phyloP scores from a whole-genome alignment of 768 basidiomycete species.

The Collybia mongolica region DNA sequence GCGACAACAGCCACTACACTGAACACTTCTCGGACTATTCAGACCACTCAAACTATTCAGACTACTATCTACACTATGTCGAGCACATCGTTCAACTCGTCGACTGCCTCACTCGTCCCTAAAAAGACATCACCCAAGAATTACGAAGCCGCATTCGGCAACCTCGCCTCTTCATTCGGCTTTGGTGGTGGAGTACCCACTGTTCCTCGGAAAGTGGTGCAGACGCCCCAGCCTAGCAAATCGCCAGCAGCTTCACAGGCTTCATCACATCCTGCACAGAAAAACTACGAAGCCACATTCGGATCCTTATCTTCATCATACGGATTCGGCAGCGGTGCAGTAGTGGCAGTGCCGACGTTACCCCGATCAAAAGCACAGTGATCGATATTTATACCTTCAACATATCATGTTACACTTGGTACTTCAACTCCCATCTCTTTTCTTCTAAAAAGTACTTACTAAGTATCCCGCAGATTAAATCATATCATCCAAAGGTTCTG shows the following conservation, averaged over 20 bases:
- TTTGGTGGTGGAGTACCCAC: conserved; percentile 8
- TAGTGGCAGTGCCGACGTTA: not conserved
- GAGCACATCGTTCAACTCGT: no score
- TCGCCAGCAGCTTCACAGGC: no score
- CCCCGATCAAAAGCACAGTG: not conserved
- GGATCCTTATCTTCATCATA: conserved; percentile 10
- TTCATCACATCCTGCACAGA: not conserved
- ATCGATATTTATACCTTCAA: not conserved
- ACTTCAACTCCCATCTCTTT: no score
- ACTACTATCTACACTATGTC: no score
- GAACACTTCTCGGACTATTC: no score
- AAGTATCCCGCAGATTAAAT: no score
- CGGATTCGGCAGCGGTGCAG: conserved; percentile 11
- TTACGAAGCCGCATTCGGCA: conserved; percentile 23
- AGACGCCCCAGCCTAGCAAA: not conserved
- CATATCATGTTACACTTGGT: no score
- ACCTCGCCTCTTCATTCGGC: conserved; percentile 22
- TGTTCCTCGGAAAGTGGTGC: no score
- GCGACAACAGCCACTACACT: no score
- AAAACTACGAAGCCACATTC: conserved; percentile 10
- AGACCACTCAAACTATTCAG: no score
- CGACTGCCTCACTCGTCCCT: not conserved
- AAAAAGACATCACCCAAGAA: conserved; percentile 14
- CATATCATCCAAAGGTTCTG: no score
- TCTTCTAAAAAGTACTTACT: not conserved